Percentiles rank a stretch among this genome's conserved stretches.
Evolutionary conservation across 768 basidiomycete species (phyloP).

Genomic region (Trametes cinnabarina): DNA sequence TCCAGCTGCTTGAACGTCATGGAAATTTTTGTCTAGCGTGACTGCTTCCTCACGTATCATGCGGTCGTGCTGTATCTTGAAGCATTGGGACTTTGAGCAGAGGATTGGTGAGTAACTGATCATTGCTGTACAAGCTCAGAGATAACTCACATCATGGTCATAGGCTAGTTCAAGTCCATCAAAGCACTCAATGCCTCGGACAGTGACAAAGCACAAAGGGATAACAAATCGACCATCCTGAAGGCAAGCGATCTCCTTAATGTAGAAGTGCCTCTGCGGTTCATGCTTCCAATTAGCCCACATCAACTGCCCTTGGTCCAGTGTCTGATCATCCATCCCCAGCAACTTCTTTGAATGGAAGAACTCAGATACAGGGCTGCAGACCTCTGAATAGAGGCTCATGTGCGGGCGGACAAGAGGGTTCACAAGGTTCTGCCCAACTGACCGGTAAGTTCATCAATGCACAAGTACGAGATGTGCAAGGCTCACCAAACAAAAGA

Average conservation of each 20-base stretch:
- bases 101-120: too few relatives aligned
- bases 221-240: conserved; percentile 13
- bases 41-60: neutral
- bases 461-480: neutral
- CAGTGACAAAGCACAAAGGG: conserved; percentile 17
- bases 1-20: neutral
- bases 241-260: conserved; percentile 15
- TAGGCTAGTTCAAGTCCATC: neutral
- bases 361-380: neutral
- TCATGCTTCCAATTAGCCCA: conserved; percentile 7
- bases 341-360: neutral
- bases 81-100: neutral
- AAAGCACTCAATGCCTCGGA: neutral
- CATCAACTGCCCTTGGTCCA: neutral
- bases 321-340: neutral
- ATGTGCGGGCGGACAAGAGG: neutral
- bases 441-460: neutral
- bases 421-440: neutral
- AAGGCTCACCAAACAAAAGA: neutral
- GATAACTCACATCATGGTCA: neutral
- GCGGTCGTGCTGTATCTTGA: neutral
- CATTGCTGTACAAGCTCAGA: too few relatives aligned
- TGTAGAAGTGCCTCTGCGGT: conserved; percentile 14
- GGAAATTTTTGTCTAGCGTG: neutral
- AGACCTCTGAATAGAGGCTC: neutral